Conservation (phyloP, 768 basidiomycete species). For the Boletus fagicola region DNA sequence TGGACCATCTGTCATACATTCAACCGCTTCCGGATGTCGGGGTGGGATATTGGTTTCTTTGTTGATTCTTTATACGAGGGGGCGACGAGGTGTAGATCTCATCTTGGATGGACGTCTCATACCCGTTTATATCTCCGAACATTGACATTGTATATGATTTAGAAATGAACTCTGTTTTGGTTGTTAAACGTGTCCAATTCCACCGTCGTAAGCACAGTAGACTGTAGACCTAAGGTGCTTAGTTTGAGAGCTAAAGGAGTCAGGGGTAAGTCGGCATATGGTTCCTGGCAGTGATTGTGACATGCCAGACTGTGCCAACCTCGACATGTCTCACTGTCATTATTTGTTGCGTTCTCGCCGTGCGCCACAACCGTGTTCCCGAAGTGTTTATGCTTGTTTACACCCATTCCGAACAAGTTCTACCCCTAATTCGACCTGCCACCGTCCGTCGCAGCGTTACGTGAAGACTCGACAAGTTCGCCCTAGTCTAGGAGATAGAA, state of each 20-base stretch:
- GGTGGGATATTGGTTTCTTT: background rate
- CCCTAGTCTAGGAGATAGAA: background rate
- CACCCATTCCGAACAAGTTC: background rate
- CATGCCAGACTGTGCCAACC: too few relatives aligned
- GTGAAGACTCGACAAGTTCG: background rate
- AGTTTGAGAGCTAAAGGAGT: background rate
- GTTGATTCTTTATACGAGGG: background rate
- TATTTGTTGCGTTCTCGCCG: too few relatives aligned
- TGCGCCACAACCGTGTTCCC: too few relatives aligned
- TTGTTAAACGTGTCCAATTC: background rate
- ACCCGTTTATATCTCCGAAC: background rate
- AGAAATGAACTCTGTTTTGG: slow-evolving; percentile 7
- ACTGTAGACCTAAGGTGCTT: background rate
- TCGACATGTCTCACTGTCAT: too few relatives aligned
- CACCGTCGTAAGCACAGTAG: background rate
- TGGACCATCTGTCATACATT: slow-evolving; percentile 2
- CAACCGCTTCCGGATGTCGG: slow-evolving; percentile 13
- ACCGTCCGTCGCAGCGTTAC: too few relatives aligned
- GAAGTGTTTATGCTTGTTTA: background rate
- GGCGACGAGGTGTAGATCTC: background rate
- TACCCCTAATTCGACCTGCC: background rate
- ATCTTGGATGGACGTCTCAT: background rate
- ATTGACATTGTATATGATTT: background rate
- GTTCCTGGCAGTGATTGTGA: too few relatives aligned
- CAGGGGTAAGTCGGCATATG: too few relatives aligned